Evolutionary conservation across 2,329 filamentous ascomycete species (phyloP), one percentile per base, ranked within the genome.

Genomic region (Xylaria multiplex): DNA sequence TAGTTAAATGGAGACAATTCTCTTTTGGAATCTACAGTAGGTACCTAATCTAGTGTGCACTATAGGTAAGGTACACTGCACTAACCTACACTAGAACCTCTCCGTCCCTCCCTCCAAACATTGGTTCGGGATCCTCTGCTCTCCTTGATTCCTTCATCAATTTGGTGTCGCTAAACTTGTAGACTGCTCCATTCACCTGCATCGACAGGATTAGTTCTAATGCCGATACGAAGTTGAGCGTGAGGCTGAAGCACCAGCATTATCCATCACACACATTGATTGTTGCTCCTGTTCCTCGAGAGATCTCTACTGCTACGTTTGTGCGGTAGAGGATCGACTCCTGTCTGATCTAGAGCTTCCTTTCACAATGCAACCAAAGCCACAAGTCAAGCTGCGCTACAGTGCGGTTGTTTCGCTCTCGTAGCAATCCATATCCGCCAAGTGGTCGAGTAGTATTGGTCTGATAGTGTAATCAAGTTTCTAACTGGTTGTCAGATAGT

Each of bases 101-200:
- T 19, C 19, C 19, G 19, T 19, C 19, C 19, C 19, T 27, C 27
- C 45, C 46, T 48, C 52, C 32, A 57, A 35, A 57, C 59, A 37
- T 37, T 54, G 59, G 43, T n/a, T n/a, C 30, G 14, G 42, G n/a
- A 30, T 16, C 30, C 27, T 49, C 46, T 49, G 52, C 8, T 53
- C 53, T 53, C 59, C 59, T 58, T 53, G 9, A 55, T 63, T 66
- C 58, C 63, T 62, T 27, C 27, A 27, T 27, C 50, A 59, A 64
- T 67, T 40, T 64, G 19, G 27, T 22, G 42, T 50, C 50, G 30
- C 52, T 45, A 7, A 42, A 42, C 49, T 40, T 13, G 37, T 19
- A 56, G 49, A 48, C 50, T 64, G 27, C 45, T 53, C 54, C 65
- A 30, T 19, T 55, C 32, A 52, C 62, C 65, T 64, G 61, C 53